These are phyloP conservation scores for Cryptococcus hybrid DNA, from an alignment of 1,284 basidiomycete genomes.

Conservation along the genomic window DNA sequence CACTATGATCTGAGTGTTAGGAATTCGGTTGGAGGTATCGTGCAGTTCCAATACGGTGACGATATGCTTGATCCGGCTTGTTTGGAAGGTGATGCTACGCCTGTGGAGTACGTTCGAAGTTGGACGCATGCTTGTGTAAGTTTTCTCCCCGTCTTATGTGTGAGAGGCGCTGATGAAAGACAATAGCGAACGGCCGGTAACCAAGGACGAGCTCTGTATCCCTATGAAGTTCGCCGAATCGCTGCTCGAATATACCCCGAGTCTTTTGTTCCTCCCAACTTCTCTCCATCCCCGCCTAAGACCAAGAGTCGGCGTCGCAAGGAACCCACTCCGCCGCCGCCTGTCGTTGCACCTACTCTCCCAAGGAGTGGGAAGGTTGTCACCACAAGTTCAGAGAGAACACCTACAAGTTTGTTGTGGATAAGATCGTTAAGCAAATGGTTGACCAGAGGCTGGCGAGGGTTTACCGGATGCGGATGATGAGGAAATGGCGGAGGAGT, in stretches of 20 bases:
- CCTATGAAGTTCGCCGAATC: slow-evolving; percentile 81
- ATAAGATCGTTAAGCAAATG: slow-evolving; percentile 67
- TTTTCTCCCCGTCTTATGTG: slow-evolving; percentile 6
- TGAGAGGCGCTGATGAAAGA: not conserved
- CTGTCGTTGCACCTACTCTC: slow-evolving; percentile 16
- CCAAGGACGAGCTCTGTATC: slow-evolving; percentile 66
- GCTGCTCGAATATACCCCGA: slow-evolving; percentile 58
- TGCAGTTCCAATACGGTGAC: slow-evolving; percentile 97
- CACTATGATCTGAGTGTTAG: slow-evolving; percentile 98
- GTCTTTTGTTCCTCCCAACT: not conserved
- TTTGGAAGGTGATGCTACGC: slow-evolving; percentile 89
- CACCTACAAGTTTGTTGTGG: slow-evolving; percentile 70
- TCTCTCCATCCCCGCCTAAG: slow-evolving; percentile 5
- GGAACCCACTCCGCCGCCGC: slow-evolving; percentile 6
- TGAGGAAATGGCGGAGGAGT: slow-evolving; percentile 66
- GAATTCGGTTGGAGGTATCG: slow-evolving; percentile 93
- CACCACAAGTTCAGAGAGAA: slow-evolving; percentile 73
- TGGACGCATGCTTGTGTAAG: slow-evolving; percentile 85
- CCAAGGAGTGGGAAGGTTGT: slow-evolving; percentile 54
- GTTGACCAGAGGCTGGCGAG: slow-evolving; percentile 68
- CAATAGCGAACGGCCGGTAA: slow-evolving; percentile 63
- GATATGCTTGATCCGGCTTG: slow-evolving; percentile 97
- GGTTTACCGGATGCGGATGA: slow-evolving; percentile 70
- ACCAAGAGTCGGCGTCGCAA: slow-evolving; percentile 9
- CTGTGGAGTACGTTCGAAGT: slow-evolving; percentile 82